These are phyloP conservation scores for Exophiala sp. DNA, from an alignment of 2,329 filamentous ascomycete genomes.

Conservation along the genomic window DNA sequence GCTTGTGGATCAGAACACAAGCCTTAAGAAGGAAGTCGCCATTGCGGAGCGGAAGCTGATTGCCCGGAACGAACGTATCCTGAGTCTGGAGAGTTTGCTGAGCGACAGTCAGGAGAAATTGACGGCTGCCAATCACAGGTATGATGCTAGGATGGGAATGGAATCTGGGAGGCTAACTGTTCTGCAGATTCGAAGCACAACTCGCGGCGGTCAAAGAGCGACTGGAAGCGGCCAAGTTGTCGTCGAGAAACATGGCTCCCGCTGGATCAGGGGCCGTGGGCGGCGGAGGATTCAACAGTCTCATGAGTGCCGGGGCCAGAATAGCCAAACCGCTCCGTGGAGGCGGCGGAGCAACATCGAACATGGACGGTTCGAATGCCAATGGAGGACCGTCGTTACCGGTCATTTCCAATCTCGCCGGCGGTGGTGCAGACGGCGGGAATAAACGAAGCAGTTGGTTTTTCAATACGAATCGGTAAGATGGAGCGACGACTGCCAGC, in stretches of 20 bases:
- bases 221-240: slow-evolving; percentile 91
- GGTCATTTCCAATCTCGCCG: slow-evolving; percentile 50
- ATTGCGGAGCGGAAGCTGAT: slow-evolving; percentile 97
- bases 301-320: slow-evolving; percentile 41
- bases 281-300: slow-evolving; percentile 32
- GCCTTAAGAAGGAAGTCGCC: slow-evolving; percentile 96
- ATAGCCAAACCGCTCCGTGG: slow-evolving; percentile 62
- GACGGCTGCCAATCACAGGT: slow-evolving; percentile 95
- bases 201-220: slow-evolving; percentile 96
- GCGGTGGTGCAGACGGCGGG: slow-evolving; percentile 58
- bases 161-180: slow-evolving; percentile 13
- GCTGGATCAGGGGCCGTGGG: slow-evolving; percentile 57
- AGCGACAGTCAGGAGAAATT: slow-evolving; percentile 98
- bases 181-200: slow-evolving; percentile 83
- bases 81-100: slow-evolving; percentile 82
- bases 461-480: slow-evolving; percentile 34
- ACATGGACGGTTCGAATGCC: slow-evolving; percentile 32
- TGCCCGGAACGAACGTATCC: slow-evolving; percentile 92
- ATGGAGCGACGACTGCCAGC: neutral
- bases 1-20: slow-evolving; percentile 94
- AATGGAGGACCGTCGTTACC: slow-evolving; percentile 35
- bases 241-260: slow-evolving; percentile 70
- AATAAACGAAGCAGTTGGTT: slow-evolving; percentile 58
- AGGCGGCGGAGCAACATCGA: slow-evolving; percentile 37
- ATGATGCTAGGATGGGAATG: slow-evolving; percentile 42